Conservation (phyloP, 495 filamentous ascomycete species). For the Penicillium dipodomyicola region DNA sequence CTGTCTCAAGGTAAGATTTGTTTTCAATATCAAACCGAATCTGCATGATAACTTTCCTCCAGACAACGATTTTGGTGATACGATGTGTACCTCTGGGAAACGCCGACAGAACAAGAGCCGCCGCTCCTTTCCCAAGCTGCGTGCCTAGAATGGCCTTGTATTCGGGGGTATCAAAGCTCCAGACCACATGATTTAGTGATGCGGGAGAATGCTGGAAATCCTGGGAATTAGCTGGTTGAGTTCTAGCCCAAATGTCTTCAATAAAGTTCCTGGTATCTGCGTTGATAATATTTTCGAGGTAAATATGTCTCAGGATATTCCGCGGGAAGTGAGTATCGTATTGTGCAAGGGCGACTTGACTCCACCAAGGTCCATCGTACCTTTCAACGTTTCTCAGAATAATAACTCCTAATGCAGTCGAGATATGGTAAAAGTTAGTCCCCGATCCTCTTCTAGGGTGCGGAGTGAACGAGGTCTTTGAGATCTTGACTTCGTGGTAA, state of each 20-base stretch:
- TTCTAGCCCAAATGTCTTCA: background rate
- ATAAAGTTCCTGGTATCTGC: background rate
- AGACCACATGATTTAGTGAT: background rate
- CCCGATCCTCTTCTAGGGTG: background rate
- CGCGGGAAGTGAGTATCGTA: background rate
- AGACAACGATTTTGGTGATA: background rate
- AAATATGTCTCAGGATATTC: background rate
- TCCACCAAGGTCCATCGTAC: background rate
- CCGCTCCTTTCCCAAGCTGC: slow-evolving; percentile 1
- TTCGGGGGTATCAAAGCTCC: background rate
- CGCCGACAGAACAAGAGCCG: background rate
- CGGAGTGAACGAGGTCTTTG: background rate
- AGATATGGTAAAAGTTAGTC: background rate
- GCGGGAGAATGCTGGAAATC: background rate
- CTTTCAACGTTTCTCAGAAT: background rate
- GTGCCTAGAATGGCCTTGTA: slow-evolving; percentile 3
- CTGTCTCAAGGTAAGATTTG: background rate
- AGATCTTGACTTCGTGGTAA: background rate
- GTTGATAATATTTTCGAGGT: background rate
- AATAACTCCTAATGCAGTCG: background rate
- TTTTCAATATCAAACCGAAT: slow-evolving; percentile 6
- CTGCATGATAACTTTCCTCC: background rate
- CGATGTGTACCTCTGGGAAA: background rate
- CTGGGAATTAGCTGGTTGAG: background rate
- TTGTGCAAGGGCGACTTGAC: background rate